Conservation (phyloP, 2,329 filamentous ascomycete genomes). For the Cercospora sp. region DNA sequence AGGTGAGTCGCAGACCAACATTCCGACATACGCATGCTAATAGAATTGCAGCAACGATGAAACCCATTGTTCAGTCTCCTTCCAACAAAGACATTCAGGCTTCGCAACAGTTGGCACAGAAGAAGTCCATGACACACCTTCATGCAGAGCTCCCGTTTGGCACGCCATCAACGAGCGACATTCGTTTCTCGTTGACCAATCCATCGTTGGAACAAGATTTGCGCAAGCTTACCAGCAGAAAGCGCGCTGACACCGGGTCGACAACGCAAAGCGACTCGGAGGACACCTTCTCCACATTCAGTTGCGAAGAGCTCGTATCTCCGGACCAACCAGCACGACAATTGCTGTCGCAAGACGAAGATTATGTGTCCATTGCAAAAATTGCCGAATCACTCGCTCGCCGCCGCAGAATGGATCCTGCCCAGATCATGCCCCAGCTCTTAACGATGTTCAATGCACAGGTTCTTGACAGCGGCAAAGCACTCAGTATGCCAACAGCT, state of each 20-base stretch:
- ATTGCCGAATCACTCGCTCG: constrained; percentile 40
- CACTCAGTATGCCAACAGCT: constrained; percentile 8
- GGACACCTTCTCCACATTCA: constrained; percentile 40
- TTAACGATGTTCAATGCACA: constrained; percentile 35
- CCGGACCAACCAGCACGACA: constrained; percentile 33
- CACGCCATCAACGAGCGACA: constrained; percentile 34
- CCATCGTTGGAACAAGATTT: constrained; percentile 27
- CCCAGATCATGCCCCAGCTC: constrained; percentile 38
- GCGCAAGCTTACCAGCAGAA: constrained; percentile 12
- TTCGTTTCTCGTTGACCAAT: constrained; percentile 29
- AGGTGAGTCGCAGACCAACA: constrained; percentile 28
- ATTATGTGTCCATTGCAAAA: constrained; percentile 38
- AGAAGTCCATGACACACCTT: constrained; percentile 35
- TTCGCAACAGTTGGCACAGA: constrained; percentile 43
- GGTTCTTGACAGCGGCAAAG: background rate
- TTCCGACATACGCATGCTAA: constrained; percentile 21
- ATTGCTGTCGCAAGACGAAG: constrained; percentile 6
- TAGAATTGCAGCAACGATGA: constrained; percentile 32
- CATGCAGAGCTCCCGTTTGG: constrained; percentile 39
- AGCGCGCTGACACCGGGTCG: constrained; percentile 21
- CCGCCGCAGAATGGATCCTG: constrained; percentile 39
- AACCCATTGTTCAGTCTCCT: constrained; percentile 35
- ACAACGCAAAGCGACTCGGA: constrained; percentile 27
- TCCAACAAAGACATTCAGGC: constrained; percentile 43
- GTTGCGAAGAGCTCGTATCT: constrained; percentile 36